Conservation (phyloP, 2,329 filamentous ascomycete species). For the Pseudogymnoascus pannorum region DNA sequence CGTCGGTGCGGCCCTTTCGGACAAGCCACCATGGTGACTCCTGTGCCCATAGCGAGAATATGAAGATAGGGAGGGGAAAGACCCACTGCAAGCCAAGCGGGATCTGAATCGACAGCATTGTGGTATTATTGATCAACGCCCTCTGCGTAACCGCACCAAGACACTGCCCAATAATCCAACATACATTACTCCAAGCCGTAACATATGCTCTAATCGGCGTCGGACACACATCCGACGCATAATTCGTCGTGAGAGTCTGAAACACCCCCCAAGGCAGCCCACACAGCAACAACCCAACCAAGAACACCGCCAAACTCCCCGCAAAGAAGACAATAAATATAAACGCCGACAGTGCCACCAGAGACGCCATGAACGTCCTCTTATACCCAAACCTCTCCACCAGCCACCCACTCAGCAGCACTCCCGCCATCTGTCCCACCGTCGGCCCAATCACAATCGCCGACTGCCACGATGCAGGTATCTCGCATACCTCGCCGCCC, state of each 20-base stretch:
- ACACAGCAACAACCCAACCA: conserved; percentile 39
- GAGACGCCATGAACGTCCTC: conserved; percentile 37
- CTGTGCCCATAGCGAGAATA: conserved; percentile 36
- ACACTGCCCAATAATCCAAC: conserved; percentile 41
- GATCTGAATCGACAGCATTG: conserved; percentile 40
- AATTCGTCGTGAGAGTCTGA: conserved; percentile 31
- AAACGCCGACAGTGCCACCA: conserved; percentile 35
- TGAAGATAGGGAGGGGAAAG: conserved; percentile 38
- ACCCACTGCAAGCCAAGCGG: conserved; percentile 41
- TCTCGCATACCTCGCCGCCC: neutral
- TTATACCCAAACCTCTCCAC: conserved; percentile 41
- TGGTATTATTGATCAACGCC: conserved; percentile 33
- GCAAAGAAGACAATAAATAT: conserved; percentile 43
- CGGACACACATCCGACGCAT: conserved; percentile 40
- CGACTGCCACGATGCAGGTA: conserved; percentile 21
- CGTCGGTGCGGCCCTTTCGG: conserved; percentile 33
- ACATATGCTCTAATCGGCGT: conserved; percentile 43
- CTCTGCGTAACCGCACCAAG: conserved; percentile 39
- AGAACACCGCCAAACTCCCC: conserved; percentile 35
- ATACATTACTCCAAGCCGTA: conserved; percentile 43
- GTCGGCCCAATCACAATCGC: conserved; percentile 18
- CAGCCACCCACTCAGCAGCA: conserved; percentile 38
- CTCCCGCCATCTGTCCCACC: conserved; percentile 33
- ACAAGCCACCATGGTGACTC: conserved; percentile 44
- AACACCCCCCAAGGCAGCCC: conserved; percentile 43